A percentile compares a stretch with the other conserved stretches of the same genome.
Conservation (phyloP, 2,329 filamentous ascomycete genomes). For the Ophiostoma perfectum region DNA sequence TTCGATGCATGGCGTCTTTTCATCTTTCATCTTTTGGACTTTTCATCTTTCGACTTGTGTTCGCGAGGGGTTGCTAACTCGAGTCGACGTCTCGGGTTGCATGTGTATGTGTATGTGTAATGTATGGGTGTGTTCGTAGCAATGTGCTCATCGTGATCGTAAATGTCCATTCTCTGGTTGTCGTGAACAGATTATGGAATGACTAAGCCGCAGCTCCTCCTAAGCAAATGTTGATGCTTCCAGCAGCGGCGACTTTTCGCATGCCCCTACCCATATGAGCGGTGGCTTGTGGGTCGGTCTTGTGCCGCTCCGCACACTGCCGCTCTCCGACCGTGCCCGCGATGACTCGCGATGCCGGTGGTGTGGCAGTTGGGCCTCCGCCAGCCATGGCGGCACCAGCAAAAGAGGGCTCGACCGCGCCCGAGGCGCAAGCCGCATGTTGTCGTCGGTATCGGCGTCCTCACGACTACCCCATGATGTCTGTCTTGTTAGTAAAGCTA, state of each 20-base stretch:
- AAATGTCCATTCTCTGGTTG: slow-evolving; percentile 11
- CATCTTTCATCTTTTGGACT: too few relatives aligned
- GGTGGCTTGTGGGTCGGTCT: background rate
- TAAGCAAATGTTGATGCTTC: background rate
- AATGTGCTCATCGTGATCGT: slow-evolving; percentile 5
- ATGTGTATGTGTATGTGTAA: background rate
- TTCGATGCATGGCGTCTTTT: background rate
- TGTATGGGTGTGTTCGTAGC: background rate
- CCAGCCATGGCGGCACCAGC: slow-evolving; percentile 37
- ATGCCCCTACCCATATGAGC: slow-evolving; percentile 13
- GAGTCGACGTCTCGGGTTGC: background rate
- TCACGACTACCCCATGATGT: slow-evolving; percentile 94
- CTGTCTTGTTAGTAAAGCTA: slow-evolving; percentile 42
- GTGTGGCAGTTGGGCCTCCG: slow-evolving; percentile 3
- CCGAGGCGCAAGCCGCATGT: slow-evolving; percentile 25
- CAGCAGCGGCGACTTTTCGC: slow-evolving; percentile 23
- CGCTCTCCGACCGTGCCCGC: background rate
- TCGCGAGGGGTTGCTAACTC: background rate
- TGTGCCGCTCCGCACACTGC: slow-evolving; percentile 8
- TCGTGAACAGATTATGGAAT: slow-evolving; percentile 9
- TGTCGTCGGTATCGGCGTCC: slow-evolving; percentile 79
- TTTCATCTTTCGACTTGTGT: too few relatives aligned
- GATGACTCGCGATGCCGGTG: slow-evolving; percentile 6
- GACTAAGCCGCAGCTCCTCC: background rate
- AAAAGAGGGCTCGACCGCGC: slow-evolving; percentile 30